These are phyloP conservation scores for Leptodontidium sp. DNA, from an alignment of 2,329 filamentous ascomycete genomes.

Conservation along the genomic window DNA sequence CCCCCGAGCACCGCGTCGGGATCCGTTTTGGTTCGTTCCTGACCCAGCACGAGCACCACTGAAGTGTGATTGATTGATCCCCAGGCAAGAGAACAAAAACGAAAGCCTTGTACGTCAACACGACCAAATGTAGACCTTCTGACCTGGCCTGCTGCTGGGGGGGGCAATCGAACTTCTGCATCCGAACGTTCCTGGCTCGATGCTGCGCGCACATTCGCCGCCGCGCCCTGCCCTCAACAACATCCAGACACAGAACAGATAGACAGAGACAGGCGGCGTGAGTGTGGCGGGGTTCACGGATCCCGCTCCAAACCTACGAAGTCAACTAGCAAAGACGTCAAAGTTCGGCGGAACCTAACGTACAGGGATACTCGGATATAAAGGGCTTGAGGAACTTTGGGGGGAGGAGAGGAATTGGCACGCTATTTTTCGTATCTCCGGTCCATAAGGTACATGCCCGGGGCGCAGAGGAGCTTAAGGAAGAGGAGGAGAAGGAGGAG, in stretches of 20 bases:
- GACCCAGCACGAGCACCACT: neutral
- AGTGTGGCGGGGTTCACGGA: neutral
- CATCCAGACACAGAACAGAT: no score
- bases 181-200: slow-evolving; percentile 11
- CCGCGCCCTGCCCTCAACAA: no score
- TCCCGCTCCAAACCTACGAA: neutral
- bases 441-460: neutral
- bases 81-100: neutral
- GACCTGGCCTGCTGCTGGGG: neutral
- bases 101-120: slow-evolving; percentile 11
- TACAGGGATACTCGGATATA: slow-evolving; percentile 6
- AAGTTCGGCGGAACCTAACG: neutral
- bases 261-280: neutral
- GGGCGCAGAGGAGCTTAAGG: neutral
- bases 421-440: slow-evolving; percentile 7
- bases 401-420: neutral
- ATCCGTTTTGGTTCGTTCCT: neutral
- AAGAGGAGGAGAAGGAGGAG: neutral
- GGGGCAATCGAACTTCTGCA: neutral
- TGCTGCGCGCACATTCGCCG: neutral
- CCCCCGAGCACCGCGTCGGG: slow-evolving; percentile 7
- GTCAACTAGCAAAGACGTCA: neutral
- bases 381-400: neutral
- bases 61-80: neutral
- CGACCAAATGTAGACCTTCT: slow-evolving; percentile 1